Conservation (phyloP, 805 yeast species). For the Wickerhamomyces rabaulensis region DNA sequence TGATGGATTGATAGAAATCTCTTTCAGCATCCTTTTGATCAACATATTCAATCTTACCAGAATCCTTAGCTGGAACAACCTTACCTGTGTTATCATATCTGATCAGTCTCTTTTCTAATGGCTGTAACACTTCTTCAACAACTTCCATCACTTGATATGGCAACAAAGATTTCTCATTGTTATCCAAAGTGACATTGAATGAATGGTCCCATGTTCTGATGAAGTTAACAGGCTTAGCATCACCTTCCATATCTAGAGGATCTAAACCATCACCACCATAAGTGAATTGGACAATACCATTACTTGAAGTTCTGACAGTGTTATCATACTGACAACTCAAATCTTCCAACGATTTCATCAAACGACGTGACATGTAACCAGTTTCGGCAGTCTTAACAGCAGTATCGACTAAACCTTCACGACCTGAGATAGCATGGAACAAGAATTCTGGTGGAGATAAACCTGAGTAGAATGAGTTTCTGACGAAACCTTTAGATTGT, state of each 20-base stretch:
- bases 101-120: conserved; percentile 53
- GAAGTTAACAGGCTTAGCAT: conserved; percentile 93
- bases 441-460: conserved; percentile 93
- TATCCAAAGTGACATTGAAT: conserved; percentile 60
- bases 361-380: conserved; percentile 96
- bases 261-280: conserved; percentile 99
- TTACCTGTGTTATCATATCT: conserved; percentile 74
- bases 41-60: conserved; percentile 53
- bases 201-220: conserved; percentile 94
- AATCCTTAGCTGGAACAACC: conserved; percentile 37
- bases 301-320: conserved; percentile 91
- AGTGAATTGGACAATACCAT: conserved; percentile 94
- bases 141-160: conserved; percentile 65
- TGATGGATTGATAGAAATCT: conserved; percentile 71
- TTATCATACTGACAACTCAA: conserved; percentile 88
- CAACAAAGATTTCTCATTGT: conserved; percentile 46
- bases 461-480: conserved; percentile 93
- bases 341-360: conserved; percentile 97
- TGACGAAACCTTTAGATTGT: conserved; percentile 94
- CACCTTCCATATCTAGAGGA: conserved; percentile 99
- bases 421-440: conserved; percentile 98
- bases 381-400: conserved; percentile 99
- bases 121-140: conserved; percentile 51
- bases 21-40: conserved; percentile 89
- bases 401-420: conserved; percentile 99